Base-by-base conservation (phyloP, 1,284 basidiomycete genomes). In the Jaminaea rosea region DNA sequence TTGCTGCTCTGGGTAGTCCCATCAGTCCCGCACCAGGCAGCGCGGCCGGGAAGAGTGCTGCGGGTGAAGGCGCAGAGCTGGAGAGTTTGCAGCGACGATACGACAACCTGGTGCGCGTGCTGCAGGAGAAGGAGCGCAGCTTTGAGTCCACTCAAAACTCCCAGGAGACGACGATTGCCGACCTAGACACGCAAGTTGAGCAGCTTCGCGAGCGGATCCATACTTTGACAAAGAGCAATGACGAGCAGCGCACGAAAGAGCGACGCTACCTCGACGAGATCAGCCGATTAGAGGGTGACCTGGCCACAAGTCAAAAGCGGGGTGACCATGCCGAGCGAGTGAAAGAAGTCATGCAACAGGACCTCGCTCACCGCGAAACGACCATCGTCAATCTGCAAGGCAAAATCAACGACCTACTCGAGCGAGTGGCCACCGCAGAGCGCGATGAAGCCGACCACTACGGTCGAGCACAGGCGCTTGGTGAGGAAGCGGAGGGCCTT, bases 351-450 rank as follows among this genome's bases (percentile, higher is more conserved):
- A 11, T 11, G 17, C 15, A 15, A 11, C 15, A 15, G 23, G 39
- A 42, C 11, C 17, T 24, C 11, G 13, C 39, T n/a, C 11, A 13
- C 5, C 39, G 39, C 3, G 39, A 42, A 23, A 23, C 39, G 5
- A 21, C 13, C 15, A 15, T 42, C 4, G 19, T 17, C 39, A 24
- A 13, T 23, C 39, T 42, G 17, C 39, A 42, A 23, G 39, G 39
- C 39, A 42, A 42, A 23, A 23, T 42, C 39, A 42, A 42, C 39
- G 39, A 42, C 15, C 39, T 42, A 13, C 39, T 21, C 11, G 39
- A 42, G 19, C 39, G 39, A 5, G 24, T 42, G 6, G 23, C 39
- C 19, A 2, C 13, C 13, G 23, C 23, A 11, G 15, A 42, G 5
- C 17, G 39, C 7, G 39, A 42, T 11, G 39, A 42, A 11, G 39